A percentile compares a stretch with the other conserved stretches of the same genome.
These are phyloP conservation scores for Tarenaya hassleriana DNA, from an alignment of 345 rosid species.

Conservation along the genomic window DNA sequence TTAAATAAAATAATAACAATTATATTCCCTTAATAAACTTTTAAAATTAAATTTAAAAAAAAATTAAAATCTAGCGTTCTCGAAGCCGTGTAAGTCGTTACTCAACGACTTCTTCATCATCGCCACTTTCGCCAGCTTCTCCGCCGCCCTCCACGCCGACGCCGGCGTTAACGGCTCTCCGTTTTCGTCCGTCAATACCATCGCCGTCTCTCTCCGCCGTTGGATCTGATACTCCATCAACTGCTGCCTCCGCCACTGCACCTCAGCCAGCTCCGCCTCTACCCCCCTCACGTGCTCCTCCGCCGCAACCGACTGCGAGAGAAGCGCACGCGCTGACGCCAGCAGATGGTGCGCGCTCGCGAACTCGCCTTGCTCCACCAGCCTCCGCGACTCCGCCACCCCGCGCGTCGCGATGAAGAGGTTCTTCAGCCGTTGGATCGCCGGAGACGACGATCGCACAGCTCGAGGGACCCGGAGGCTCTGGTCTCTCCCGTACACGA, in stretches of 20 bases:
- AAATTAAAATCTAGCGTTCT: constrained; percentile 76
- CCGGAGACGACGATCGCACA: constrained; percentile 41
- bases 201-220: constrained; percentile 15
- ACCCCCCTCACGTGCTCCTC: constrained; percentile 38
- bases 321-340: constrained; percentile 62
- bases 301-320: constrained; percentile 37
- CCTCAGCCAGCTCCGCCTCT: constrained; percentile 64
- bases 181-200: constrained; percentile 52
- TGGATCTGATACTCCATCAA: constrained; percentile 22
- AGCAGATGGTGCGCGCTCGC: constrained; percentile 64
- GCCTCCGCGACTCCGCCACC: constrained; percentile 66
- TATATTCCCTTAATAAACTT: neutral
- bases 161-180: constrained; percentile 82
- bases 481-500: constrained; percentile 38
- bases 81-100: constrained; percentile 94
- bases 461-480: constrained; percentile 44
- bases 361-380: constrained; percentile 47
- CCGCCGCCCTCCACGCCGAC: constrained; percentile 92
- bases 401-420: constrained; percentile 72
- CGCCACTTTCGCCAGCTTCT: constrained; percentile 82
- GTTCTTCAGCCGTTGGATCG: constrained; percentile 53
- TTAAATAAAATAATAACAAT: too few relatives aligned
- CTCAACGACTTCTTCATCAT: constrained; percentile 72
- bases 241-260: constrained; percentile 50
- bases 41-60: neutral